phyloP scores from a whole-genome alignment of 352 stramenopile species.

The Phytophthora pinifolia region DNA sequence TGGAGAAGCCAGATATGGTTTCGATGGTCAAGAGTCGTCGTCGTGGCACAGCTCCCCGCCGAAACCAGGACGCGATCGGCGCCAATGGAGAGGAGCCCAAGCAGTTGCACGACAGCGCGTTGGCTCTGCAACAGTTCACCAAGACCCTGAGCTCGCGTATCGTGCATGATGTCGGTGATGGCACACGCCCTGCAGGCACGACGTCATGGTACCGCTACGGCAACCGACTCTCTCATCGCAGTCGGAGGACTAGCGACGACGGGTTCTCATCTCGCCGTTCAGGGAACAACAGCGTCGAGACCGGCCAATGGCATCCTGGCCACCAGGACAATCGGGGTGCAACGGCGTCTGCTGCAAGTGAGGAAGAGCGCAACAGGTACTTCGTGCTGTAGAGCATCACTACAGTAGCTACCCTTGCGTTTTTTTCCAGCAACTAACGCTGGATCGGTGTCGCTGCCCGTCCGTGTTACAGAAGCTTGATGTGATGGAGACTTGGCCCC shows the following conservation, averaged over 20 bases:
- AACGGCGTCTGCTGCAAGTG: slow-evolving; percentile 43
- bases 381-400: slow-evolving; percentile 68
- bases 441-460: slow-evolving; percentile 16
- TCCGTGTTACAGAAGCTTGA: slow-evolving; percentile 26
- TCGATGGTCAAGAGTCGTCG: slow-evolving; percentile 33
- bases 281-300: slow-evolving; percentile 62
- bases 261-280: slow-evolving; percentile 49
- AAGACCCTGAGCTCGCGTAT: slow-evolving; percentile 79
- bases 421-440: slow-evolving; percentile 17
- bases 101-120: slow-evolving; percentile 54
- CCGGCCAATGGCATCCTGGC: slow-evolving; percentile 42
- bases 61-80: slow-evolving; percentile 52
- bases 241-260: slow-evolving; percentile 67
- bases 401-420: slow-evolving; percentile 21
- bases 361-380: slow-evolving; percentile 83
- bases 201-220: slow-evolving; percentile 80
- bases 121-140: slow-evolving; percentile 85
- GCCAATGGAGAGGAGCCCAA: slow-evolving; percentile 41
- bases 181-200: slow-evolving; percentile 35
- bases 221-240: slow-evolving; percentile 66
- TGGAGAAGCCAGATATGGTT: slow-evolving; percentile 33
- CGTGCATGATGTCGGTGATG: slow-evolving; percentile 54
- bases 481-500: slow-evolving; percentile 9
- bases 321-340: slow-evolving; percentile 41
- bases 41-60: slow-evolving; percentile 25